Evolutionary conservation across 306 rosid genomes (phyloP).

Genomic region (Hippophae rhamnoides): DNA sequence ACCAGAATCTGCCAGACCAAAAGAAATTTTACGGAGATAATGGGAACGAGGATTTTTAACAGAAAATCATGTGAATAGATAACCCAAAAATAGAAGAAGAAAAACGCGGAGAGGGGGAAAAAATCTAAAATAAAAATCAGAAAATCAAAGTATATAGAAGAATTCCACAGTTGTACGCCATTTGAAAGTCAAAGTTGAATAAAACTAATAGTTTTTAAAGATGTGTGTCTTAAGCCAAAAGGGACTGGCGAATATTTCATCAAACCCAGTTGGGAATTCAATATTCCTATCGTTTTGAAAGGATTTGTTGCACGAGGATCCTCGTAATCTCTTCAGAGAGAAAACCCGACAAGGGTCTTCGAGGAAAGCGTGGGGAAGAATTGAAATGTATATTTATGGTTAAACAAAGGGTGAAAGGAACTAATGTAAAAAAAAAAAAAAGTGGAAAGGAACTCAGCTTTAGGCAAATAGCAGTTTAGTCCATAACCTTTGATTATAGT

Average conservation of each 20-base stretch:
- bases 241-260: slow-evolving; percentile 37
- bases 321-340: slow-evolving; percentile 16
- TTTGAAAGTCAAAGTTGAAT: slow-evolving; percentile 52
- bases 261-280: slow-evolving; percentile 31
- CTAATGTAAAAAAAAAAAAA: slow-evolving; percentile 3
- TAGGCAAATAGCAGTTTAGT: too few species aligned
- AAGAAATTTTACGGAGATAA: slow-evolving; percentile 9
- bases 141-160: slow-evolving; percentile 5
- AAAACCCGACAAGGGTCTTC: slow-evolving; percentile 18
- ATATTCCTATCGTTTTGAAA: background rate
- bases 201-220: background rate
- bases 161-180: slow-evolving; percentile 30
- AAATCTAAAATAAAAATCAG: background rate
- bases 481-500: too few species aligned
- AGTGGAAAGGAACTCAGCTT: too few species aligned
- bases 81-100: background rate
- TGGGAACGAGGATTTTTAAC: slow-evolving; percentile 11
- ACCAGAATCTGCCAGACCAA: slow-evolving; percentile 25
- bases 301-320: slow-evolving; percentile 17
- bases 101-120: background rate
- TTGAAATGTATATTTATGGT: background rate
- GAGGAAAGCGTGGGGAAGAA: slow-evolving; percentile 12
- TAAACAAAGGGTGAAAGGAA: too few species aligned
- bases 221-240: slow-evolving; percentile 22
- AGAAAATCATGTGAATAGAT: slow-evolving; percentile 26